Base-by-base conservation (phyloP, 2,329 filamentous ascomycete genomes). In the Trichoderma sp. region DNA sequence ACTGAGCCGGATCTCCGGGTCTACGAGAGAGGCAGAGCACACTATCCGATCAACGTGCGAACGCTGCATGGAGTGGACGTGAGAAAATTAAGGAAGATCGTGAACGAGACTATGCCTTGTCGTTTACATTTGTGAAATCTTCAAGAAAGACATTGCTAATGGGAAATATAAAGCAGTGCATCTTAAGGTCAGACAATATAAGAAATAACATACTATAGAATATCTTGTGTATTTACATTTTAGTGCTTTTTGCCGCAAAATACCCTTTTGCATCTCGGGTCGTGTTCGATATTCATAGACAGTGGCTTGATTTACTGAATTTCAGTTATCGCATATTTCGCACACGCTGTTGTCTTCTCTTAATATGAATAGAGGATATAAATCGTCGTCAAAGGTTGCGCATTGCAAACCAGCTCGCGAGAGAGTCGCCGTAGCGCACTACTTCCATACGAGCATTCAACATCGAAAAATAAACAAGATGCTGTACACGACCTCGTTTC, bases 1-100 rank as follows among this genome's bases (percentile, higher is more conserved):
- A 57, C 24, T 24, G 27, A 80, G 43, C 7, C 27, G 0, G 67
- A 61, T 0, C 76, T 72, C 24, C 56, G 43, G 2, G 76, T 71
- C 52, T 74, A 76, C 47, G 71, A 69, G 0, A 53, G 56, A 10
- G 62, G 62, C 3, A 69, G 72, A 52, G 16, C 33, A 6, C 31
- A 43, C 6, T 74, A 75, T 40, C 78, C 81, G 0, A 74, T 84
- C 19, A 85, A 83, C 71, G 52, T 81, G n/a, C 77, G 82, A 13
- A 74, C 35, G 6, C 5, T 65, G 24, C 62, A 65, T 43, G 62
- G 52, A 14, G 52, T 65, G 27, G 52, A 65, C 13, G 35, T 65
- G 19, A 13, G 13, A 0, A 47, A 47, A 14, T 4, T 57, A 13
- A 65, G 53, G 14, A 62, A 21, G 62, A 35, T 43, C 8, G 14